Evolutionary conservation across 2,329 filamentous ascomycete species (phyloP), one percentile per base, ranked within the genome.

Genomic region (Clathrospora elynae): DNA sequence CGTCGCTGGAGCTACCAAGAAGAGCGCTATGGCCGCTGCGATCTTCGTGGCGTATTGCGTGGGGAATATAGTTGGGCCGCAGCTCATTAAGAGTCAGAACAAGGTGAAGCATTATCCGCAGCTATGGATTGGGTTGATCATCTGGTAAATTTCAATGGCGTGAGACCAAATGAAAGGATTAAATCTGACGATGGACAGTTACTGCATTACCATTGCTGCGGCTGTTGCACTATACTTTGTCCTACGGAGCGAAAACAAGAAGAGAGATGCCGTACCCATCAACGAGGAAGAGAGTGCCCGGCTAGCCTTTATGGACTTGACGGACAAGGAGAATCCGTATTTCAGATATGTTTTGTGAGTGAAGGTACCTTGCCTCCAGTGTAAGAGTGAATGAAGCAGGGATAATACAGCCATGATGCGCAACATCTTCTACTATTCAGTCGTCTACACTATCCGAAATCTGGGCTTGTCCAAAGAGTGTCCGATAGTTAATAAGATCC

Each of bases 11-110:
- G 80, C 86, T 16, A 90, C 86, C 0, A 90, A 90, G 72, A 90
- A 90, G 74, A 86, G 83, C 51, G 84, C 86, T 57, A 88, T 87
- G 77, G 84, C 86, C 0, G 83, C 84, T 0, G 83, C 83, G 0
- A 85, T 88, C 1, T 90, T 90, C 50, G 84, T 88, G 0, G 85
- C 84, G 0, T 90, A 90, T 60, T 87, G 85, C 41, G 82, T 90
- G 5, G 81, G 86, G 1, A 90, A 90, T 55, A 90, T 90, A 35
- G 82, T 90, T 16, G 86, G 86, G 0, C 87, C 87, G 3, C 85
- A 87, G 68, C 73, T 90, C 25, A 79, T 90, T 26, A 81, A 80
- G 55, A 83, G 78, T n/a, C 73, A 86, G 66, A 84, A 82, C 0
- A 85, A 85, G 52, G 69, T 62, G 0, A 62, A 78, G 33, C 87